Evolutionary conservation across 345 rosid species (phyloP), one percentile per base, ranked within the genome.

Genomic region (Eucalyptus sp.): DNA sequence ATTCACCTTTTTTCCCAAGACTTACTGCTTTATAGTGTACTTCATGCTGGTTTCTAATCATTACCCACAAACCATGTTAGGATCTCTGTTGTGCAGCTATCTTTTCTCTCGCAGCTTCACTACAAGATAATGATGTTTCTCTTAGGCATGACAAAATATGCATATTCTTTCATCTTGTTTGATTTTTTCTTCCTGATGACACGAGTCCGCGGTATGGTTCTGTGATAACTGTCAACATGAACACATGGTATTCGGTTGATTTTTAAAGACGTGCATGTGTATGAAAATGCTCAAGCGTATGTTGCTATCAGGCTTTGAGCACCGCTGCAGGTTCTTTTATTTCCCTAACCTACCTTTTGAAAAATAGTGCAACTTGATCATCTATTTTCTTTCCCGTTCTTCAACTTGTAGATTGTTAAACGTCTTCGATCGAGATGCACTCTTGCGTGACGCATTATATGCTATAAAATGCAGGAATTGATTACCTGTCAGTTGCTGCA

Each of bases 401-500:
- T 22, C 83, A 37, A 37, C 83, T 37, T 20, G 48, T 71, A 71
- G 46, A 71, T 71, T 37, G 6, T 20, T 71, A 50, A 50, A 37
- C 13, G 15, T 85, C 48, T 51, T n/a, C 6, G 16, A 27, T 31
- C 6, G 22, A 16, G 43, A 46, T 58, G 17, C 12, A 83, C 86
- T 88, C 8, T 25, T 33, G 46, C 20, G 24, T 86, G 60, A 48
- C 27, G 25, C 33, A 46, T 58, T 64, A 66, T 37, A 43, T 68
- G 64, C 62, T 43, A 8, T 71, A 50, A 90, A 86, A 58, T 91
- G 86, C 87, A 96, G 99, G 99, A 49, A 62, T 94, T 86, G 98
- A 96, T 93, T 97, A 93, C 92, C 88, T 97, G 88, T 94, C 97
- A 58, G 97, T 93, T 90, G 97, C 98, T 91, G 97, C 99, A 79